Conservation (phyloP, 2,329 filamentous ascomycete genomes). For the Aspergillus niger region DNA sequence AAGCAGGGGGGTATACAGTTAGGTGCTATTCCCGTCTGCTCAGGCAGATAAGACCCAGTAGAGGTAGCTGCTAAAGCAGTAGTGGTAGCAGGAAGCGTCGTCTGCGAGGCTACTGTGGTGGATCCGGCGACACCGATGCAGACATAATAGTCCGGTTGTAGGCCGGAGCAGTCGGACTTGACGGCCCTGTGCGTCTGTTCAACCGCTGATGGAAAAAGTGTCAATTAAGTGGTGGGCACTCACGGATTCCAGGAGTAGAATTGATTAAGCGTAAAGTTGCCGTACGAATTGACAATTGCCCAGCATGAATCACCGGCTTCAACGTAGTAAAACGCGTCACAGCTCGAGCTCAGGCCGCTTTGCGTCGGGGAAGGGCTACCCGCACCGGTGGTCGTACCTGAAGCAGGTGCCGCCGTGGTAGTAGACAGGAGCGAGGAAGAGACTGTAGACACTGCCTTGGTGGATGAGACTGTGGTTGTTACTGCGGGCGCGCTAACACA, state of each 20-base stretch:
- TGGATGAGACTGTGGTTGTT: constrained; percentile 1
- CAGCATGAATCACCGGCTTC: constrained; percentile 1
- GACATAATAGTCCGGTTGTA: constrained; percentile 10
- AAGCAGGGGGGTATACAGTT: not conserved
- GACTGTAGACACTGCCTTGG: not conserved
- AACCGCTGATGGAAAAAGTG: not conserved
- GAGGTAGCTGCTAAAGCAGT: not conserved
- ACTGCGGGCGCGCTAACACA: constrained; percentile 6
- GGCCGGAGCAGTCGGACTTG: not conserved
- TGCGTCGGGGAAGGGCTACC: not conserved
- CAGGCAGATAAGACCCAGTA: not conserved
- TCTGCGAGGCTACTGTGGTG: not conserved
- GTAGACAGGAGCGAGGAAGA: not conserved
- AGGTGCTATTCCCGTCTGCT: not conserved
- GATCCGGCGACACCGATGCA: constrained; percentile 4
- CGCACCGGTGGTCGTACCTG: not conserved
- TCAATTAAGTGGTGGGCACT: not conserved
- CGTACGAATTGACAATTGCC: not conserved
- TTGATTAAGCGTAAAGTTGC: not conserved
- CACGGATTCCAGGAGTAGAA: constrained; percentile 12
- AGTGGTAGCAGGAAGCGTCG: not conserved
- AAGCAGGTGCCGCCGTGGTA: not conserved
- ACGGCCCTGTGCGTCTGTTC: not conserved
- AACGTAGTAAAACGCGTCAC: constrained; percentile 5
- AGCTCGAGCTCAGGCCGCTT: not conserved